phyloP scores from a whole-genome alignment of 108 stramenopile genomes.

The Aurantiochytrium sp. region DNA sequence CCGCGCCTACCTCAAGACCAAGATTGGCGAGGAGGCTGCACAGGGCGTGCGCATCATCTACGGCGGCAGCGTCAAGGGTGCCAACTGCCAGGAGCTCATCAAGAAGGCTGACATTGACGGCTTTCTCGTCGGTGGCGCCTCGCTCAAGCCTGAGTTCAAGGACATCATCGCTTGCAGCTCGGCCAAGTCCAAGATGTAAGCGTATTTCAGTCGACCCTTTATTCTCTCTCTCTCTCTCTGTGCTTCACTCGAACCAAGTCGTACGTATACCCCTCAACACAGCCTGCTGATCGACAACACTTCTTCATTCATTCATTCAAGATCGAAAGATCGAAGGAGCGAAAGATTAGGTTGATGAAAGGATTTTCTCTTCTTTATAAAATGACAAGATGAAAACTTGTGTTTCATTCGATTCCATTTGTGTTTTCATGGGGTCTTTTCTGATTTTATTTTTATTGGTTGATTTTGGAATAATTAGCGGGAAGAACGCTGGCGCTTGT shows the following conservation, averaged over 20 bases:
- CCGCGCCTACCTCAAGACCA: constrained; percentile 76
- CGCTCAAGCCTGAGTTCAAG: constrained; percentile 90
- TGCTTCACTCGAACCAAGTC: no score
- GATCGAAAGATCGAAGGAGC: no score
- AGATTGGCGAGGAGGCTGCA: constrained; percentile 75
- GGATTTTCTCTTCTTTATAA: no score
- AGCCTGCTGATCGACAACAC: no score
- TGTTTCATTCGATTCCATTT: no score
- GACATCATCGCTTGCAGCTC: constrained; percentile 63
- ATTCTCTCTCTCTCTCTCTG: no score
- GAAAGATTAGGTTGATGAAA: no score
- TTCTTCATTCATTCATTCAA: no score
- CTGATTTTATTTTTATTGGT: neutral
- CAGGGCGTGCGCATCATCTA: constrained; percentile 80
- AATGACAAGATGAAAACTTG: no score
- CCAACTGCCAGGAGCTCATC: constrained; percentile 82
- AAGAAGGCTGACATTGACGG: constrained; percentile 96
- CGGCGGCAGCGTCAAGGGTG: constrained; percentile 91
- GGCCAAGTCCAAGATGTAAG: neutral
- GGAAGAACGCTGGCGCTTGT: no score
- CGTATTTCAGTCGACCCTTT: no score
- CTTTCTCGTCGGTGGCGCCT: constrained; percentile 97
- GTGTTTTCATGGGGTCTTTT: neutral
- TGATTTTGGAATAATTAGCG: neutral
- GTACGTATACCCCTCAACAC: no score